Evolutionary conservation across 148 eudicot species (phyloP).

Genomic region (Camellia lanceoleosa): DNA sequence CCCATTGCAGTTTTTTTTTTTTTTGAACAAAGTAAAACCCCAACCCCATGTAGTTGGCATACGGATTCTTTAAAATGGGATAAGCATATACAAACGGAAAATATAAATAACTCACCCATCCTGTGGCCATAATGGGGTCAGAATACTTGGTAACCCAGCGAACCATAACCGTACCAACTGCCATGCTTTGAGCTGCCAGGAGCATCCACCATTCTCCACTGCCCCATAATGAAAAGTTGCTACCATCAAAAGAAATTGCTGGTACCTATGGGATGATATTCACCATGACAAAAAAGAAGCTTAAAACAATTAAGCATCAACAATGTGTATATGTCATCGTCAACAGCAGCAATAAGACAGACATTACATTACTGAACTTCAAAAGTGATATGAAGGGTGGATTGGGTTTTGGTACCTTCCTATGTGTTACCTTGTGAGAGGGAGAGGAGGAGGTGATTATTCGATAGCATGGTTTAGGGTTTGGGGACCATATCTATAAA

Average conservation of each 20-base stretch:
- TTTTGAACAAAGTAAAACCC: no score
- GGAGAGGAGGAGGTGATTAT: background rate
- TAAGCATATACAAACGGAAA: background rate
- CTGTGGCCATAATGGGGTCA: conserved; percentile 98
- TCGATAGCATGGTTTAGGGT: background rate
- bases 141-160: conserved; percentile 98
- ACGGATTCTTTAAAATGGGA: background rate
- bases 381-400: background rate
- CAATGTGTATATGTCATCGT: background rate
- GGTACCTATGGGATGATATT: conserved; percentile 54
- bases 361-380: background rate
- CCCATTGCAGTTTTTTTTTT: background rate
- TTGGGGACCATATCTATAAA: background rate
- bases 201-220: conserved; percentile 99
- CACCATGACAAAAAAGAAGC: conserved; percentile 10
- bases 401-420: background rate
- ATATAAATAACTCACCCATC: conserved; percentile 61
- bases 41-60: background rate
- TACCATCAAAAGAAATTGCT: conserved; percentile 48
- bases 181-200: conserved; percentile 99
- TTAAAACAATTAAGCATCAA: background rate
- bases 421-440: background rate
- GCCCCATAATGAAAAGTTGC: conserved; percentile 88
- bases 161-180: conserved; percentile 94
- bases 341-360: background rate